These are phyloP conservation scores for Discostella stelligeroides DNA, from an alignment of 108 stramenopile genomes.

Conservation along the genomic window DNA sequence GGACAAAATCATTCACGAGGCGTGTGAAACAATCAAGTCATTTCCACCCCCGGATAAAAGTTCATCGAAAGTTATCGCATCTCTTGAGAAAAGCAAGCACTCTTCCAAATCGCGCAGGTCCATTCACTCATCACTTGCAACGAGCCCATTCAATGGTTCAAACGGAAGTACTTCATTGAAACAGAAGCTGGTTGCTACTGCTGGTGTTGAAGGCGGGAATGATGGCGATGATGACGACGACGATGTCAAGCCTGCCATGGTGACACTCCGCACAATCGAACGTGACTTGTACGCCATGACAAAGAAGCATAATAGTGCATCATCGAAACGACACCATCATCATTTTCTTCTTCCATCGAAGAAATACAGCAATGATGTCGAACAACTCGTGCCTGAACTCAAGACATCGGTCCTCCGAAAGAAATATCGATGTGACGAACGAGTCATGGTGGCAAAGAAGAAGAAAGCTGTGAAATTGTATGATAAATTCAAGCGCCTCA, in stretches of 20 bases:
- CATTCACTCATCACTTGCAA: conserved; percentile 9
- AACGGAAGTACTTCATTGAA: conserved; percentile 3
- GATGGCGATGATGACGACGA: not conserved
- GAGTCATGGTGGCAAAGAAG: conserved; percentile 30
- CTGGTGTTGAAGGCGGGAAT: not conserved
- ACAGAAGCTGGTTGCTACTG: conserved; percentile 4
- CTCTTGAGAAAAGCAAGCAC: not conserved
- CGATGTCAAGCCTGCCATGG: conserved; percentile 25
- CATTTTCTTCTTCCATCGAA: not conserved
- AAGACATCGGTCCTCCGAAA: conserved; percentile 39
- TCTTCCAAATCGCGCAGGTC: not conserved
- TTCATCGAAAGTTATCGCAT: no score
- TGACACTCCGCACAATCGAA: conserved; percentile 44
- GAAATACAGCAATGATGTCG: conserved; percentile 1
- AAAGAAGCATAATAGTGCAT: conserved; percentile 23
- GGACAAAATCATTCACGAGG: conserved; percentile 39
- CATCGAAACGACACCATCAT: conserved; percentile 21
- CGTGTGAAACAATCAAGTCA: conserved; percentile 26
- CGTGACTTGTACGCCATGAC: conserved; percentile 48
- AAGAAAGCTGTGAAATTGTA: conserved; percentile 15
- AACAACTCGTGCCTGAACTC: conserved; percentile 12
- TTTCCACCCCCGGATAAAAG: no score
- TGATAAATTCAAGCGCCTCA: conserved; percentile 25
- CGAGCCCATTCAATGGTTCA: conserved; percentile 19
- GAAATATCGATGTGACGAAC: conserved; percentile 46